Evolutionary conservation across 371 early-diverging fungal species (phyloP), one percentile per base, ranked within the genome.

Genomic region (Rhizopus delemar): DNA sequence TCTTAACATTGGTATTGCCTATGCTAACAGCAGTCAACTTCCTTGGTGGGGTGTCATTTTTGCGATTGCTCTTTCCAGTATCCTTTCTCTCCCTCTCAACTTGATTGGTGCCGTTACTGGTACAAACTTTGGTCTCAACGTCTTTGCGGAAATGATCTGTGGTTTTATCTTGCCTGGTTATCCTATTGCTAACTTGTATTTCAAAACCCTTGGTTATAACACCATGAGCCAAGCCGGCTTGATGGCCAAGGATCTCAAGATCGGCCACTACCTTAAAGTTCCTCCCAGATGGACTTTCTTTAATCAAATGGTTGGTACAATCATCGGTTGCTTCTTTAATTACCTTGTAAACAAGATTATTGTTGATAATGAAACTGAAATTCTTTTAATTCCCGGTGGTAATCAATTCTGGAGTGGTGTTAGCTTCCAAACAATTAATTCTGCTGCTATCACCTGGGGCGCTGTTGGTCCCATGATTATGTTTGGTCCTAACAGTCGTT

Each of bases 251-350:
- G 88, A 88, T 65, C 80, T 87, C 43, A 89, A 89, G 56, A 75
- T 89, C 34, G 90, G 89, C 9, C 85, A 87, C 41, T 90, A 90
- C 64, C 84, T 90, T 73, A 90, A 90, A 70, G 83, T 89, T 1
- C 90, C 90, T 16, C 90, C 90, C 4, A 75, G 86, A 9, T 51
- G 72, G 33, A 67, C 86, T 56, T 89, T 87, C 59, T 59, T 73
- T 4, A 77, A 77, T 9, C 89, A 89, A 62, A 69, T 89, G 39
- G 63, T 80, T 38, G 89, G 89, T 8, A 87, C 88, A 1, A 63
- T 85, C 2, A 60, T 87, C 36, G 86, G 83, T 12, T 69, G 70
- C 34, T 46, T 81, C n/a, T 80, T 82, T 62, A 84, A 84, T 51
- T 84, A 80, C 51, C 53, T 82, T 28, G 80, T 82, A 35, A 81